Base-by-base conservation (phyloP, 345 rosid genomes). In the Carallia pectinifolia region DNA sequence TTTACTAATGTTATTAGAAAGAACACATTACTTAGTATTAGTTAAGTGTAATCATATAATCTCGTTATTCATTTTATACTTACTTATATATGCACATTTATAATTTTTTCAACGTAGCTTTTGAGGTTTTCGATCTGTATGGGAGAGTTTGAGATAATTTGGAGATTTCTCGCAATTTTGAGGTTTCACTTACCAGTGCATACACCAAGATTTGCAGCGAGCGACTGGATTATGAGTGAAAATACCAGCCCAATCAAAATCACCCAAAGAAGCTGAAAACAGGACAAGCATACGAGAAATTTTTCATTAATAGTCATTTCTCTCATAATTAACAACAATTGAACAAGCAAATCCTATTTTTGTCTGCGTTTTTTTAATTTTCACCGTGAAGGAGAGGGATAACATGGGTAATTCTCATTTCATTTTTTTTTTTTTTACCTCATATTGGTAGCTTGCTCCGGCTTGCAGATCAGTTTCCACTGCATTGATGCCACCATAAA, bases 401-500 rank as follows among this genome's bases (percentile, higher is more conserved):
- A 40, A 40, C 23, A 23, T 40, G 0, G 4, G 48, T 9, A 10
- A 40, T 40, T 40, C 47, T 40, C 47, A 40, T 40, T 40, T 9
- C 48, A 12, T 0, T 10, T 10, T 10, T 10, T 2, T 2, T 23
- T 19, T 34, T 0, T 16, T 48, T 77, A 85, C 95, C 91, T 89
- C 87, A 56, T 68, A 89, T 33, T 72, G 38, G 54, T 87, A 80
- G 69, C 64, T 58, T 53, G 95, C 90, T 60, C 95, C 91, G 15
- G 95, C 91, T 80, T 89, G 90, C 64, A 89, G 58, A 64, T 89
- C 95, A 31, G 95, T 87, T 77, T 87, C 90, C 87, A 89, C 89
- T 89, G 85, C 31, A 9, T 9, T 64, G 8, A 48, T 12, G 13
- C 34, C 23, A 71, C 4, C 4, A 48, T n/a, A 60, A 38, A 39